phyloP scores from a whole-genome alignment of 2,329 filamentous ascomycete species.

The Colletotrichum spinosum region DNA sequence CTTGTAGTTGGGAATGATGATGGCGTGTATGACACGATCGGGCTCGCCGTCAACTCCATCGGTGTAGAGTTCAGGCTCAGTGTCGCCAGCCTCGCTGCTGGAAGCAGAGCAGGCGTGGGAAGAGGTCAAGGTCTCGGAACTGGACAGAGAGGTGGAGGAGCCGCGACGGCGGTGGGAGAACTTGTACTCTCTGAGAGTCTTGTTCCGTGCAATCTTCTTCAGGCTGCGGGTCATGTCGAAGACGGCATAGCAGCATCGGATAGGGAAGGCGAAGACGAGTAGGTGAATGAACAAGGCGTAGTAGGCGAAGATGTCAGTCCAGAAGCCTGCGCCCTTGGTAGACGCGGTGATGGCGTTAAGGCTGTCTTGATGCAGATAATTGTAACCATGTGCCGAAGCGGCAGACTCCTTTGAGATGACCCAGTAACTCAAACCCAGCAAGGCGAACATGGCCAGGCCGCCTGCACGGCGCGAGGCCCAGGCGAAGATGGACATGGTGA shows the following conservation, averaged over 20 bases:
- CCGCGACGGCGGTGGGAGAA: constrained; percentile 60
- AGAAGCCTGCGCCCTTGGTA: constrained; percentile 58
- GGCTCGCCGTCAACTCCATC: constrained; percentile 54
- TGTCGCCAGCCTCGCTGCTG: constrained; percentile 63
- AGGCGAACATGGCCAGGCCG: constrained; percentile 64
- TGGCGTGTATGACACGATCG: constrained; percentile 70
- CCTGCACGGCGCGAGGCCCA: constrained; percentile 67
- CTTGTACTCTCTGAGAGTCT: constrained; percentile 60
- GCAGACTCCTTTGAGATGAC: constrained; percentile 64
- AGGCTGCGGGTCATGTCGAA: constrained; percentile 67
- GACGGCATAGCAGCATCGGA: constrained; percentile 71
- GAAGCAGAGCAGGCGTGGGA: constrained; percentile 60
- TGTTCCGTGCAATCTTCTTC: constrained; percentile 57
- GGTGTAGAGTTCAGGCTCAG: constrained; percentile 59
- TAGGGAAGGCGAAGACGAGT: constrained; percentile 71
- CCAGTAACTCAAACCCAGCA: constrained; percentile 64
- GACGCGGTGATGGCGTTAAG: constrained; percentile 47
- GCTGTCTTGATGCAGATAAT: constrained; percentile 54
- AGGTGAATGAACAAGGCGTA: constrained; percentile 75
- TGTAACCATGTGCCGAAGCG: constrained; percentile 56
- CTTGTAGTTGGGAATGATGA: constrained; percentile 80
- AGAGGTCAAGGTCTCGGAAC: constrained; percentile 65
- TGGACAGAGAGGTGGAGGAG: constrained; percentile 67
- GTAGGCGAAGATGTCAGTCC: constrained; percentile 68
- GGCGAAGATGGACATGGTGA: constrained; percentile 62